A percentile compares a stretch with the other conserved stretches of the same genome.
These are phyloP conservation scores for Lanzia echinophila DNA, from an alignment of 2,329 filamentous ascomycete genomes.

Conservation along the genomic window DNA sequence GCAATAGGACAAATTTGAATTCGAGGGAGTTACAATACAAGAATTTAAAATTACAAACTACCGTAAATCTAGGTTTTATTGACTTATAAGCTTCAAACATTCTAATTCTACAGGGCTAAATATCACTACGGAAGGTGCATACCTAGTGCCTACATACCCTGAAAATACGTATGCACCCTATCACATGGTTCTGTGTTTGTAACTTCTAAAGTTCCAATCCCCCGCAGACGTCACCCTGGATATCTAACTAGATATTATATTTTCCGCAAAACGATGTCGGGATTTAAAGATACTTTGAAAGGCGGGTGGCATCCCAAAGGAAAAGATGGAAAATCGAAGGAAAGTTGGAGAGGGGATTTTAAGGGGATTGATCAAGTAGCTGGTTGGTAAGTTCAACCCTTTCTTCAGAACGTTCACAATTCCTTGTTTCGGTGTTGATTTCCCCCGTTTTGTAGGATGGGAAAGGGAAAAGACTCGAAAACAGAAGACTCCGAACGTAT, in stretches of 20 bases:
- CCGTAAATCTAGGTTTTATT: neutral
- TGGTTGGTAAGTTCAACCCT: constrained; percentile 22
- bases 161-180: neutral
- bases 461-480: constrained; percentile 28
- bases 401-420: neutral
- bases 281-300: constrained; percentile 41
- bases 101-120: neutral
- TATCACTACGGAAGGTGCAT: neutral
- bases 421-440: neutral
- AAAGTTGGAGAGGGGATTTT: constrained; percentile 43
- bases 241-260: neutral
- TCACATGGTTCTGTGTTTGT: neutral
- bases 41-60: no score
- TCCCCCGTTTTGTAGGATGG: constrained; percentile 18
- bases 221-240: constrained; percentile 2
- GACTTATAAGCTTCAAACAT: neutral
- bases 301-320: constrained; percentile 48
- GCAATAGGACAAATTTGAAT: no score
- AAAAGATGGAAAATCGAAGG: constrained; percentile 42
- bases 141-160: neutral
- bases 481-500: constrained; percentile 20
- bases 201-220: neutral
- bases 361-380: constrained; percentile 32
- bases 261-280: constrained; percentile 14
- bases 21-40: no score